phyloP scores from a whole-genome alignment of 1,284 basidiomycete genomes.

The Trametes sp. region DNA sequence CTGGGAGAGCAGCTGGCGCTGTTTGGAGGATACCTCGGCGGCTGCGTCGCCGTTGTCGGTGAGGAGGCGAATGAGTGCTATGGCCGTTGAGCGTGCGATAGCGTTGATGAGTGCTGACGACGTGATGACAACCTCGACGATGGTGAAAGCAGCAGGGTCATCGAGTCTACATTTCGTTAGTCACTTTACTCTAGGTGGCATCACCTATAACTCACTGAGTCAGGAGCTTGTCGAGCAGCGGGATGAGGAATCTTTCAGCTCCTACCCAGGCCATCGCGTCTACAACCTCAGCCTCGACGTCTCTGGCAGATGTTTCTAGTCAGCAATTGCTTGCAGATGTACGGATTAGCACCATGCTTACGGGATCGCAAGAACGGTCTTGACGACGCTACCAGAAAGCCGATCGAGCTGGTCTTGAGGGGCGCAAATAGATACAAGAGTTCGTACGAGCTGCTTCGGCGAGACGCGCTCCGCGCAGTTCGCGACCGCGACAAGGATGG shows the following conservation, averaged over 20 bases:
- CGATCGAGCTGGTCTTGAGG: conserved; percentile 59
- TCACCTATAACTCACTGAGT: conserved; percentile 47
- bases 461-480: conserved; percentile 56
- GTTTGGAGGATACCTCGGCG: neutral
- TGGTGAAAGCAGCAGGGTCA: conserved; percentile 45
- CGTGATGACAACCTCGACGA: conserved; percentile 56
- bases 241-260: conserved; percentile 64
- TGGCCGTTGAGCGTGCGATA: conserved; percentile 57
- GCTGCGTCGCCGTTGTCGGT: neutral
- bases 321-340: conserved; percentile 18
- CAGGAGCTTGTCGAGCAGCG: conserved; percentile 56
- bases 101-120: conserved; percentile 45
- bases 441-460: conserved; percentile 62
- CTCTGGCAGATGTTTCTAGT: conserved; percentile 46
- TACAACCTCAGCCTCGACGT: conserved; percentile 55
- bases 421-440: conserved; percentile 64
- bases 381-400: conserved; percentile 52
- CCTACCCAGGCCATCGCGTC: conserved; percentile 56
- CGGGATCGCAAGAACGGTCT: conserved; percentile 53
- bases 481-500: conserved; percentile 63
- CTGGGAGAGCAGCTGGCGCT: conserved; percentile 26
- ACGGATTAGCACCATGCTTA: conserved; percentile 42
- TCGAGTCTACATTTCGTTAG: conserved; percentile 44
- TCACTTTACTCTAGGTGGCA: neutral
- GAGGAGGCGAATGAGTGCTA: conserved; percentile 47